Conservation (phyloP, 1,284 basidiomycete species). For the Sporisorium iseilematis-ciliati region DNA sequence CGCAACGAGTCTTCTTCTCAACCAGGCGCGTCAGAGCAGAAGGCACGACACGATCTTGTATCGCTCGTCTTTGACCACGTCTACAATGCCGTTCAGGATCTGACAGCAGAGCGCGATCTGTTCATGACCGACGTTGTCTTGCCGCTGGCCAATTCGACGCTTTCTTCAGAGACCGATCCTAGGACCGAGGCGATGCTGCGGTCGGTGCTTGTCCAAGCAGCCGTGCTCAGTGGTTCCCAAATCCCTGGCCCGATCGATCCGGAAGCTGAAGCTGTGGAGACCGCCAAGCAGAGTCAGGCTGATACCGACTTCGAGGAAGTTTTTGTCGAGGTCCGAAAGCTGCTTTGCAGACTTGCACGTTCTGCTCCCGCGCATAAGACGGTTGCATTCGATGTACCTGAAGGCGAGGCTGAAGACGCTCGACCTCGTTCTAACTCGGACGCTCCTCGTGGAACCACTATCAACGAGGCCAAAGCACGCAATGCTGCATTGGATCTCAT, state of each 20-base stretch:
- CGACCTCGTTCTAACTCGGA: slow-evolving; percentile 11
- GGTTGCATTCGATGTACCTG: slow-evolving; percentile 21
- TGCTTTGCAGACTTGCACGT: slow-evolving; percentile 45
- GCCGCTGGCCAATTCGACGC: slow-evolving; percentile 56
- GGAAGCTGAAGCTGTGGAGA: slow-evolving; percentile 27
- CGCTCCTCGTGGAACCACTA: slow-evolving; percentile 3
- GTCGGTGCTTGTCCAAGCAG: slow-evolving; percentile 62
- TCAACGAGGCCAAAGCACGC: slow-evolving; percentile 41
- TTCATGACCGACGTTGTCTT: slow-evolving; percentile 62
- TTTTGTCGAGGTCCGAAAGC: slow-evolving; percentile 52
- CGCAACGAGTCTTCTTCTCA: slow-evolving; percentile 42
- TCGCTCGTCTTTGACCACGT: slow-evolving; percentile 63
- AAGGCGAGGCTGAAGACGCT: slow-evolving; percentile 12
- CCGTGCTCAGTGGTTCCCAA: slow-evolving; percentile 53
- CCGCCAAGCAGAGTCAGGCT: slow-evolving; percentile 6
- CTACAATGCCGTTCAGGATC: slow-evolving; percentile 63
- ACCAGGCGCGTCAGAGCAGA: slow-evolving; percentile 4
- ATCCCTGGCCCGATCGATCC: slow-evolving; percentile 46
- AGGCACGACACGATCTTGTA: slow-evolving; percentile 53
- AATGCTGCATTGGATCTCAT: slow-evolving; percentile 63
- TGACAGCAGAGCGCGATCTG: slow-evolving; percentile 54
- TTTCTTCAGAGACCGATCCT: slow-evolving; percentile 51
- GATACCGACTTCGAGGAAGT: slow-evolving; percentile 45
- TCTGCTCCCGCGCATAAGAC: slow-evolving; percentile 19
- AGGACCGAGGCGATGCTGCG: slow-evolving; percentile 52